A percentile compares a stretch with the other conserved stretches of the same genome.
Conservation (phyloP, 2,329 filamentous ascomycete species). For the Macrophomina phaseolina region DNA sequence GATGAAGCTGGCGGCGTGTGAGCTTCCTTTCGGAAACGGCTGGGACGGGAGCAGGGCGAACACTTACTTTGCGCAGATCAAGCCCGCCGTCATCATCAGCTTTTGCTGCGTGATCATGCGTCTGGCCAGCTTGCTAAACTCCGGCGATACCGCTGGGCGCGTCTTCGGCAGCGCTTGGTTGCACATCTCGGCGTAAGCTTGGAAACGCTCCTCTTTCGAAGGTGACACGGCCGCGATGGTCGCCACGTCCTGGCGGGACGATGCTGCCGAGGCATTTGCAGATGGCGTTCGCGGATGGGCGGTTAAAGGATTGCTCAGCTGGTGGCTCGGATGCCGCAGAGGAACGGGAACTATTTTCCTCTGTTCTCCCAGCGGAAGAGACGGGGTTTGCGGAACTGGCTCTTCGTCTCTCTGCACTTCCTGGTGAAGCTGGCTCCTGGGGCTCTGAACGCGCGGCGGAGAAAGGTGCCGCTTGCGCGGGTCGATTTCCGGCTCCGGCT, state of each 20-base stretch:
- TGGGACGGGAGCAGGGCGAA: too few relatives aligned
- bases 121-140: slow-evolving; percentile 14
- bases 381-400: background rate
- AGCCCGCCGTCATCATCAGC: background rate
- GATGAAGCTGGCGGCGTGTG: slow-evolving; percentile 26
- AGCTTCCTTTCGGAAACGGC: background rate
- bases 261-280: background rate
- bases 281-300: slow-evolving; percentile 2
- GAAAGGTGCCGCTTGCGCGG: slow-evolving; percentile 14
- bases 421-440: slow-evolving; percentile 3
- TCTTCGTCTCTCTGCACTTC: slow-evolving; percentile 14
- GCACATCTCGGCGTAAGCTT: background rate
- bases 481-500: background rate
- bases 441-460: background rate
- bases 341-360: background rate
- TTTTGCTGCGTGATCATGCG: slow-evolving; percentile 17
- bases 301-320: slow-evolving; percentile 5
- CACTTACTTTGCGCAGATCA: slow-evolving; percentile 26
- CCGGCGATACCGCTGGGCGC: slow-evolving; percentile 6
- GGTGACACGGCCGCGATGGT: background rate
- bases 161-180: slow-evolving; percentile 6
- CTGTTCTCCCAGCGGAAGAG: background rate
- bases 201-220: background rate
- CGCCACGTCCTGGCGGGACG: slow-evolving; percentile 12
- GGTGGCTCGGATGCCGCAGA: slow-evolving; percentile 14